Conservation (phyloP, 805 yeast genomes). For the Candida coquimbonensis region DNA sequence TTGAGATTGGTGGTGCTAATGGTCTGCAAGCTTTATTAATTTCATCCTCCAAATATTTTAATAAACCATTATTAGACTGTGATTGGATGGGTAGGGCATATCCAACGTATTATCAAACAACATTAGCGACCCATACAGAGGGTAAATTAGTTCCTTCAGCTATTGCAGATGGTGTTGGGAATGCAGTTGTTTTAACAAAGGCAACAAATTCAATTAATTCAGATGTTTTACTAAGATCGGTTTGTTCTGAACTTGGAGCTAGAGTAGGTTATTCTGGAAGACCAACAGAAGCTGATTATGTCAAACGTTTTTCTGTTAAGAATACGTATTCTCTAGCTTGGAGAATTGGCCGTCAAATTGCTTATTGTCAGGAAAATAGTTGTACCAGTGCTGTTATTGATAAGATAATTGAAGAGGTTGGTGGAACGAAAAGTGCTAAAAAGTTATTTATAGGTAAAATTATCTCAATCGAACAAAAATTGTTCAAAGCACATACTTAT, state of each 20-base stretch:
- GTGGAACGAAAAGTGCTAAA: conserved; percentile 26
- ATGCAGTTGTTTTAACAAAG: conserved; percentile 27
- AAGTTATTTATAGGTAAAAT: conserved; percentile 37
- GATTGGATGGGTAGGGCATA: conserved; percentile 45
- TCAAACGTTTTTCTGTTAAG: conserved; percentile 25
- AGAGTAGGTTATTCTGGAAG: conserved; percentile 27
- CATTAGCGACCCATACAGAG: conserved; percentile 26
- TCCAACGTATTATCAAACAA: conserved; percentile 38
- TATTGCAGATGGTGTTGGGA: conserved; percentile 38
- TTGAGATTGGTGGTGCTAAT: conserved; percentile 38
- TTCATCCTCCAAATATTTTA: conserved; percentile 18
- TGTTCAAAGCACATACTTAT: conserved; percentile 37
- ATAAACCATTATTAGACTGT: conserved; percentile 26
- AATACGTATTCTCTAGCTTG: conserved; percentile 38
- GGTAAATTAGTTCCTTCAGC: conserved; percentile 21
- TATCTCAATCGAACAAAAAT: conserved; percentile 33
- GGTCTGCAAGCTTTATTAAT: conserved; percentile 26
- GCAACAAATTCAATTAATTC: conserved; percentile 26
- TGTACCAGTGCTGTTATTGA: conserved; percentile 1
- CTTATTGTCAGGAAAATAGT: conserved; percentile 24
- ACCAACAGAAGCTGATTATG: conserved; percentile 4
- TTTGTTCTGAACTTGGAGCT: conserved; percentile 38
- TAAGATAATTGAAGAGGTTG: conserved; percentile 22
- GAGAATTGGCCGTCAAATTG: conserved; percentile 36
- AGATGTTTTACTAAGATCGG: conserved; percentile 32